Evolutionary conservation across 31 red algal species (phyloP).

Genomic region (Porphyra umbilicalis): DNA sequence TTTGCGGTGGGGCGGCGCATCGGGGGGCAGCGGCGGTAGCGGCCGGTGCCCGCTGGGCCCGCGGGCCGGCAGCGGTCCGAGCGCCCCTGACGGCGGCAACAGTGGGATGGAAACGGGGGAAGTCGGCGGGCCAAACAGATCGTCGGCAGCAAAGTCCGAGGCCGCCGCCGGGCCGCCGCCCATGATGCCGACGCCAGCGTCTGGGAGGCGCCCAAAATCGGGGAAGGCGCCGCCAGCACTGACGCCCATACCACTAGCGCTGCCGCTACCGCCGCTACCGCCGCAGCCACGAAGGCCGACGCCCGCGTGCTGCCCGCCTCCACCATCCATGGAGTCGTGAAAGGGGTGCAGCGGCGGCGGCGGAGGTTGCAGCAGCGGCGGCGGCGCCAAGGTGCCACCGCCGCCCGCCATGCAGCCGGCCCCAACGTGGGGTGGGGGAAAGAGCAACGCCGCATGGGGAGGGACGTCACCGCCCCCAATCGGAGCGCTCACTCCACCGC

Average conservation of each 20-base stretch:
- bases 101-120: not conserved
- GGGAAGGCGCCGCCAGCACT: no score
- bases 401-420: not conserved
- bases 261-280: not conserved
- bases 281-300: not conserved
- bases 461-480: not conserved
- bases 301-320: not conserved
- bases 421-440: not conserved
- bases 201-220: not conserved
- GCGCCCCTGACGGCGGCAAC: not conserved
- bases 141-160: not conserved
- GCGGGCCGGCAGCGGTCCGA: not conserved
- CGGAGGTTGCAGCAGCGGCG: not conserved
- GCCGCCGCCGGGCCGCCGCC: not conserved
- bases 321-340: not conserved
- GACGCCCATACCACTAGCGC: no score
- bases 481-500: no score
- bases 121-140: not conserved
- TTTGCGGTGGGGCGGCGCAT: not conserved
- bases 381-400: not conserved
- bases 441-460: not conserved
- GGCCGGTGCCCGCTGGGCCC: not conserved
- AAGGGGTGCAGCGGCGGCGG: not conserved
- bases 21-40: not conserved
- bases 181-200: not conserved